Percentiles rank a stretch among this genome's conserved stretches.
Evolutionary conservation across 495 filamentous ascomycete species (phyloP).

Genomic region (Geoglossum glabrum): DNA sequence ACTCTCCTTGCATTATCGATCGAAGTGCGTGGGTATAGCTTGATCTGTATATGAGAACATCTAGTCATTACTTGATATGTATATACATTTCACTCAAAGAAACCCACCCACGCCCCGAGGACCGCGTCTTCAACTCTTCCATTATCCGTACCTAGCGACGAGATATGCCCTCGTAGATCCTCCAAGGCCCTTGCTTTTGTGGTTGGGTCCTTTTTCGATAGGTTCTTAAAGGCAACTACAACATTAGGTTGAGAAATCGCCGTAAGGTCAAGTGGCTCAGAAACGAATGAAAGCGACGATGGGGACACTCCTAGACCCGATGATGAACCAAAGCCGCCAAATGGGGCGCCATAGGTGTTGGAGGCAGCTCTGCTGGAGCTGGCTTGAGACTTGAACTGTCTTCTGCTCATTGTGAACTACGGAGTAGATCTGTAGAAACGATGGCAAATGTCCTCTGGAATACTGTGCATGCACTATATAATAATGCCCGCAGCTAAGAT

Average conservation of each 20-base stretch:
- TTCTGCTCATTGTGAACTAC: slow-evolving; percentile 39
- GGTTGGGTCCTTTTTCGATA: slow-evolving; percentile 77
- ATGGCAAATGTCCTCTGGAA: neutral
- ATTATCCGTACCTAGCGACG: slow-evolving; percentile 22
- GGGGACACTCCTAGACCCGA: slow-evolving; percentile 27
- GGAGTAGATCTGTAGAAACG: no score
- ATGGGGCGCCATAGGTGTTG: slow-evolving; percentile 21
- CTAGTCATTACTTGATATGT: slow-evolving; percentile 15
- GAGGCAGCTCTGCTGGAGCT: slow-evolving; percentile 48
- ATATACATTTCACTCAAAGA: slow-evolving; percentile 10
- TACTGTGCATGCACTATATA: no score
- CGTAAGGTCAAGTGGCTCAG: slow-evolving; percentile 67
- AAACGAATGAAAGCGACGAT: slow-evolving; percentile 61
- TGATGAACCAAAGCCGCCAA: slow-evolving; percentile 17
- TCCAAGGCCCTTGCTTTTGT: slow-evolving; percentile 90
- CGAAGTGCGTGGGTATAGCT: slow-evolving; percentile 67
- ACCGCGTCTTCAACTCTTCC: slow-evolving; percentile 52
- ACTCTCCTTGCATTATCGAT: slow-evolving; percentile 78
- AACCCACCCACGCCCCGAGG: slow-evolving; percentile 70
- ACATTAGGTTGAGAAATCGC: slow-evolving; percentile 57
- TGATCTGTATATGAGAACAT: slow-evolving; percentile 33
- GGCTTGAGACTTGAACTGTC: slow-evolving; percentile 45
- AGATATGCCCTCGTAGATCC: slow-evolving; percentile 49
- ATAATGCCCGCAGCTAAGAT: no score
- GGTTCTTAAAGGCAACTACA: slow-evolving; percentile 75